Percentiles rank a stretch among this genome's conserved stretches.
These are phyloP conservation scores for Hygrophila difformis DNA, from an alignment of 257 asterid species.

Conservation along the genomic window DNA sequence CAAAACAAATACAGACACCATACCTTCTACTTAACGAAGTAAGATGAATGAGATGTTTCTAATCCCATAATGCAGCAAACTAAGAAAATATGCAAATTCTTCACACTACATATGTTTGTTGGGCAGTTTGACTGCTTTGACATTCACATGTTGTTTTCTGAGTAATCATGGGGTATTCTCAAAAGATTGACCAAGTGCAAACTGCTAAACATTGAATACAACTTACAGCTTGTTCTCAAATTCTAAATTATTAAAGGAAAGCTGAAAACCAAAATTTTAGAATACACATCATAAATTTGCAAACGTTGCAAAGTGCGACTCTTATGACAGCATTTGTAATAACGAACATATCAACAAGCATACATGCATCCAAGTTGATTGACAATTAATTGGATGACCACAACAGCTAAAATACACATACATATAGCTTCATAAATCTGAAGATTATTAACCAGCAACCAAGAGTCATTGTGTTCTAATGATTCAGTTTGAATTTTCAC, in stretches of 20 bases:
- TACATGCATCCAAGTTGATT: neutral
- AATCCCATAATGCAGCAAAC: slow-evolving; percentile 5
- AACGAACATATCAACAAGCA: too few species aligned
- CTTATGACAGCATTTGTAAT: too few species aligned
- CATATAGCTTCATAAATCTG: too few species aligned
- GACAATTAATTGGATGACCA: too few species aligned
- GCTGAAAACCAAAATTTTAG: neutral
- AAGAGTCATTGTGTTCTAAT: slow-evolving; percentile 8
- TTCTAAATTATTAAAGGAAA: neutral
- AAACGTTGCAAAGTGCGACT: slow-evolving; percentile 10
- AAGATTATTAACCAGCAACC: slow-evolving; percentile 3
- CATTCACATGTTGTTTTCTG: neutral
- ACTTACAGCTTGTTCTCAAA: neutral
- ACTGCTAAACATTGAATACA: neutral
- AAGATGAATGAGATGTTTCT: neutral
- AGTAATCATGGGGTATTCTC: too few species aligned
- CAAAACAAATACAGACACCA: slow-evolving; percentile 14
- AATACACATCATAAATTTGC: slow-evolving; percentile 4
- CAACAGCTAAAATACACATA: too few species aligned
- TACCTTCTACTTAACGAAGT: neutral
- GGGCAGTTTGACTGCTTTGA: neutral
- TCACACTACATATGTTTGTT: neutral
- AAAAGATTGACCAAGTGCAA: too few species aligned
- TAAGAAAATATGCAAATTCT: neutral
- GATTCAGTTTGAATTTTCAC: neutral